Conservation (phyloP, 78 protist species). For the Monocercomonoides exilis region DNA sequence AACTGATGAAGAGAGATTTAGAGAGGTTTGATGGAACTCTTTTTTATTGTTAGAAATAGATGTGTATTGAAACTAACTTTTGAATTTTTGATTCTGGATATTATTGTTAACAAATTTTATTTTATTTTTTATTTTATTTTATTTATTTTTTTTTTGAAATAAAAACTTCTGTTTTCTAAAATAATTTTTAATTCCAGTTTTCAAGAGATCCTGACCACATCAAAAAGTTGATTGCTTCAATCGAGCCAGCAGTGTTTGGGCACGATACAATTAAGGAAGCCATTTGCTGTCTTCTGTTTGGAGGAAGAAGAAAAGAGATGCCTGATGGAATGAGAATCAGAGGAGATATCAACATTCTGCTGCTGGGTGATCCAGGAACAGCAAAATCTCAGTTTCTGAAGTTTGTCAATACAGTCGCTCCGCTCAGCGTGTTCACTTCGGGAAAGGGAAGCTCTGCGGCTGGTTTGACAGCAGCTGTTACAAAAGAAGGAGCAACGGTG, state of each 20-base stretch:
- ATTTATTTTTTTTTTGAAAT: no score
- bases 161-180: no score
- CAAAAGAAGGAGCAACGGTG: slow-evolving; percentile 43
- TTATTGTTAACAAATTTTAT: no score
- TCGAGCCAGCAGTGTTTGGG: slow-evolving; percentile 93
- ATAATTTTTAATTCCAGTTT: no score
- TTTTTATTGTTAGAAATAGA: no score
- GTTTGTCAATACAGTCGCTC: slow-evolving; percentile 77
- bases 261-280: slow-evolving; percentile 81
- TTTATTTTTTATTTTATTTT: no score
- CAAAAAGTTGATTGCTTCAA: background rate
- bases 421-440: slow-evolving; percentile 88
- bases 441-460: slow-evolving; percentile 97
- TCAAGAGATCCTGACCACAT: background rate
- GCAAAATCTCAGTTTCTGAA: slow-evolving; percentile 95
- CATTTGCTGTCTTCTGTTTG: slow-evolving; percentile 79
- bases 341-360: slow-evolving; percentile 98
- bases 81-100: no score
- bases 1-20: background rate
- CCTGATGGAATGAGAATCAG: slow-evolving; percentile 85
- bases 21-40: background rate
- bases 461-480: slow-evolving; percentile 97
- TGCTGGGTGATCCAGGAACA: slow-evolving; percentile 99
- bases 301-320: slow-evolving; percentile 75
- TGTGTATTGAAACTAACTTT: no score